A percentile compares a stretch with the other conserved stretches of the same genome.
Conservation (phyloP, 768 basidiomycete genomes). For the Tulasnella calospora region DNA sequence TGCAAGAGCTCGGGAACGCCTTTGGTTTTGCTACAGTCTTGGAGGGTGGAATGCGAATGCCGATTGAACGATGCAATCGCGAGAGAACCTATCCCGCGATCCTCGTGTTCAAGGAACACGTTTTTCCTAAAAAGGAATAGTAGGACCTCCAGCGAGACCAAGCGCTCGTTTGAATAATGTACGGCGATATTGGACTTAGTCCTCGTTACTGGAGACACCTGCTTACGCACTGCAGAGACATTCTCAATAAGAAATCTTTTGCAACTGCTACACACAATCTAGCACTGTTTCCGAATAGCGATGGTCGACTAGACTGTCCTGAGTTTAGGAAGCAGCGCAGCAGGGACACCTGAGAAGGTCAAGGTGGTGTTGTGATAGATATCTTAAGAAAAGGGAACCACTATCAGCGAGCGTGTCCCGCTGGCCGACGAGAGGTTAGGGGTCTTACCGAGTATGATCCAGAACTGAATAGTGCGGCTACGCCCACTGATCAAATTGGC, state of each 20-base stretch:
- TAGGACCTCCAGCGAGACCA: not conserved
- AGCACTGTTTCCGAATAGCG: not conserved
- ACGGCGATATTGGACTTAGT: not conserved
- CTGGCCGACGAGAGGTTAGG: not conserved
- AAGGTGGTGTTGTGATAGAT: not conserved
- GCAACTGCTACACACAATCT: not conserved
- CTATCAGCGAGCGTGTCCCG: not conserved
- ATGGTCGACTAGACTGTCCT: not conserved
- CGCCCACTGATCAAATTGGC: slow-evolving; percentile 12
- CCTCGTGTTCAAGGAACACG: not conserved
- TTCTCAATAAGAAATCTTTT: not conserved
- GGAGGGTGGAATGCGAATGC: not conserved
- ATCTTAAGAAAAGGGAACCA: not conserved
- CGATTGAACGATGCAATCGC: not conserved
- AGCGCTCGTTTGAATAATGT: not conserved
- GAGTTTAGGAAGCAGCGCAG: not conserved
- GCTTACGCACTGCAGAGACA: not conserved
- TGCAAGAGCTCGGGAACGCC: not conserved
- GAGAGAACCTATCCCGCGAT: not conserved
- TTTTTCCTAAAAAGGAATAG: not conserved
- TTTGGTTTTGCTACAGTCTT: not conserved
- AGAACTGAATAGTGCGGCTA: not conserved
- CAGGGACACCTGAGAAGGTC: not conserved
- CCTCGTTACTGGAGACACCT: not conserved
- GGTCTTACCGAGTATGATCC: not conserved